These are phyloP conservation scores for Glycine latifolia DNA, from an alignment of 306 rosid genomes.

Conservation along the genomic window DNA sequence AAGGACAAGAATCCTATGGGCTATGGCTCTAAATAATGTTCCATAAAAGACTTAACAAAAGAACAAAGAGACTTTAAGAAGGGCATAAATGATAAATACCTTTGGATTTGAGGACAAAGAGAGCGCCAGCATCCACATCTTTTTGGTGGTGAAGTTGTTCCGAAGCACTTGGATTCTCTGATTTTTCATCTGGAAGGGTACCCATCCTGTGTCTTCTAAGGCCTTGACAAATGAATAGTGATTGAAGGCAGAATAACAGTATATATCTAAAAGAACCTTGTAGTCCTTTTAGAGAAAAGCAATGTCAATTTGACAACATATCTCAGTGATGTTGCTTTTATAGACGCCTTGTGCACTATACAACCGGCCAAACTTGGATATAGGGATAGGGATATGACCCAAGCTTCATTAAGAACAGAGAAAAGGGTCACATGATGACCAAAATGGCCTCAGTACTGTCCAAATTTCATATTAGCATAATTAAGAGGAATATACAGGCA, in stretches of 20 bases:
- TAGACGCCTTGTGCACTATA: too few relatives aligned
- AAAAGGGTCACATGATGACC: too few relatives aligned
- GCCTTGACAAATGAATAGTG: not conserved
- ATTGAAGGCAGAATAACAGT: not conserved
- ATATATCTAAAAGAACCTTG: not conserved
- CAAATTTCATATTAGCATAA: too few relatives aligned
- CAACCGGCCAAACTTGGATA: too few relatives aligned
- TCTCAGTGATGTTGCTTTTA: too few relatives aligned
- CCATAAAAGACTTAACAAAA: not conserved
- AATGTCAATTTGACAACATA: too few relatives aligned
- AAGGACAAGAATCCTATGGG: not conserved
- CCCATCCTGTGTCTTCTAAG: slow-evolving; percentile 47
- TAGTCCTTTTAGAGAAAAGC: too few relatives aligned
- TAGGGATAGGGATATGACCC: too few relatives aligned
- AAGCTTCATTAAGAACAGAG: too few relatives aligned
- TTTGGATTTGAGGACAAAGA: slow-evolving; percentile 86
- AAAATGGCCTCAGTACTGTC: too few relatives aligned
- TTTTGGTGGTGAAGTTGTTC: slow-evolving; percentile 30
- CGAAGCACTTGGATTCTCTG: slow-evolving; percentile 34
- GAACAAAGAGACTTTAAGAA: not conserved
- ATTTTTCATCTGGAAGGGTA: slow-evolving; percentile 43
- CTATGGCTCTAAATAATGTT: not conserved
- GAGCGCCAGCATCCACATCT: slow-evolving; percentile 79
- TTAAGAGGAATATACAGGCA: too few relatives aligned
- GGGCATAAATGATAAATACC: slow-evolving; percentile 43